Base-by-base conservation (phyloP, 495 filamentous ascomycete species). In the Ramalina peruviana region DNA sequence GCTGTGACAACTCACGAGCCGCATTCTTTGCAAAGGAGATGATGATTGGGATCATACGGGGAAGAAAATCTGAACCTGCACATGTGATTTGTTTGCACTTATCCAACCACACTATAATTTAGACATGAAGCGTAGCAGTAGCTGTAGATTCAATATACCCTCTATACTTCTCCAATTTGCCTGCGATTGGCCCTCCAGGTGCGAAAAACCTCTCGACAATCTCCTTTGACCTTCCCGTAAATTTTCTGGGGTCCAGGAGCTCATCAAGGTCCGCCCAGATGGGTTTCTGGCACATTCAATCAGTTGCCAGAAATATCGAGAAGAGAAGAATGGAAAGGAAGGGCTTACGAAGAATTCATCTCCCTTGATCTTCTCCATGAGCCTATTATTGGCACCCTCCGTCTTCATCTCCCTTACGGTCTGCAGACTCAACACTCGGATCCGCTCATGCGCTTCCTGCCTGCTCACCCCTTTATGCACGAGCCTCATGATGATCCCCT, bases 361-460 rank as follows among this genome's bases (percentile, higher is more conserved):
- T 49, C 67, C 72, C 65, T 79, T 80, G 62, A 96, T 86, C 15
- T 88, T 74, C 54, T 85, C 79, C 45, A 94, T 75, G 4, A 98
- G 72, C 65, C 95, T 88, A 61, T 96, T 96, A 50, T 76, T 66
- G 50, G 79, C 76, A 39, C 87, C 88, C 63, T 81, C 67, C 59
- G 75, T 73, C 73, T 96, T 96, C 46, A 98, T 87, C 16, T 81
- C 78, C 37, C 73, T 72, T 53, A 73, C 74, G 4, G 92, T 88
- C 68, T 97, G 72, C 65, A 90, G 88, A n/a, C 79, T 85, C 51
- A 96, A 73, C 56, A 52, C 65, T 64, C 72, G 71, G 52, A 97
- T 88, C 60, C 87, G 71, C 69, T 97, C 92, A 63, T 98, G 93
- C 3, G 92, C 83, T 21, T 95, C 85, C 62, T 98, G 92, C 45